Percentiles rank a stretch among this genome's conserved stretches.
Conservation (phyloP, 306 rosid genomes). For the Inga laurina region DNA sequence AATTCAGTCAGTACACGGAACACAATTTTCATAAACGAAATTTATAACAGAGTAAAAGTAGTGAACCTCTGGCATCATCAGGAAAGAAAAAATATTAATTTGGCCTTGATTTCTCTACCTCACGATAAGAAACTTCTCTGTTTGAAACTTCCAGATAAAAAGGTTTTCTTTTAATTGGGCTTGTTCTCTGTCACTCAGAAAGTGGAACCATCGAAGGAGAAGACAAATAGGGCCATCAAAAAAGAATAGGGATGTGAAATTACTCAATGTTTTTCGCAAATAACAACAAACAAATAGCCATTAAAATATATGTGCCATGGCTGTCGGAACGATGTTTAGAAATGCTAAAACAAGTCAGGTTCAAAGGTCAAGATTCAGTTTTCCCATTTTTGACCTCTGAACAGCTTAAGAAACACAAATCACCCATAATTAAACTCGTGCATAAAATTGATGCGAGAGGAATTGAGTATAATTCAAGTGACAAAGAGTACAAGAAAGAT, state of each 20-base stretch:
- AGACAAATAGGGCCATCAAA: background rate
- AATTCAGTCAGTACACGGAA: constrained; percentile 6
- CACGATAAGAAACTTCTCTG: background rate
- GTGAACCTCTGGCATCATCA: constrained; percentile 3
- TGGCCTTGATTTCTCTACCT: constrained; percentile 15
- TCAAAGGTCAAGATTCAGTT: background rate
- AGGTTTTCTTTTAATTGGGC: background rate
- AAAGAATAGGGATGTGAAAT: background rate
- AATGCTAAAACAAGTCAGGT: background rate
- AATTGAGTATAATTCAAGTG: background rate
- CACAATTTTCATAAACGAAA: background rate
- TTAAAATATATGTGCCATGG: constrained; percentile 4
- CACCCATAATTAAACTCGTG: background rate
- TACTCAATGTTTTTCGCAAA: background rate
- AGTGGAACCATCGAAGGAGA: constrained; percentile 7
- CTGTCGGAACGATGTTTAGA: background rate
- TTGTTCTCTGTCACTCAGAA: background rate
- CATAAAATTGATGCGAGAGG: background rate
- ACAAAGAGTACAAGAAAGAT: constrained; percentile 6
- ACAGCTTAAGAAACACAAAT: background rate
- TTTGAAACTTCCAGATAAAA: constrained; percentile 25
- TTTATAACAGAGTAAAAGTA: background rate
- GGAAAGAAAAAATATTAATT: background rate
- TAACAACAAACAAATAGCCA: background rate
- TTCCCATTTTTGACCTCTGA: background rate